phyloP scores from a whole-genome alignment of 805 yeast genomes.

The Nakazawaea wyomingensis region DNA sequence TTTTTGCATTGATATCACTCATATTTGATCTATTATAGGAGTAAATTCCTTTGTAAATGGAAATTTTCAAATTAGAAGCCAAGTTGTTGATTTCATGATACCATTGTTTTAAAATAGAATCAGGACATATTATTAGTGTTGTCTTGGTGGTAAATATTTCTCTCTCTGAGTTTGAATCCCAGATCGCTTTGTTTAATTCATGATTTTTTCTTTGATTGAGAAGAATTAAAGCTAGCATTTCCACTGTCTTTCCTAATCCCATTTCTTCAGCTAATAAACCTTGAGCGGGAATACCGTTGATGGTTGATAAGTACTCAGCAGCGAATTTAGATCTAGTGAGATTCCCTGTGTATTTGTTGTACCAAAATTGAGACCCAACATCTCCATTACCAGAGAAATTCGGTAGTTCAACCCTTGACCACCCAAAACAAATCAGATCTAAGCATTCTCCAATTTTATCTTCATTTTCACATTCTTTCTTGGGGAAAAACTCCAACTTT shows the following conservation, averaged over 20 bases:
- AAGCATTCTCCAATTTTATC: slow-evolving; percentile 26
- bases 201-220: slow-evolving; percentile 49
- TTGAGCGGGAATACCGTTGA: slow-evolving; percentile 28
- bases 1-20: slow-evolving; percentile 16
- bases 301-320: slow-evolving; percentile 19
- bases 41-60: slow-evolving; percentile 57
- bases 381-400: background rate
- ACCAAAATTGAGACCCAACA: slow-evolving; percentile 30
- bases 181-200: slow-evolving; percentile 19
- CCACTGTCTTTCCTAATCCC: slow-evolving; percentile 97
- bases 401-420: slow-evolving; percentile 29
- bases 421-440: slow-evolving; percentile 47
- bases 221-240: slow-evolving; percentile 60
- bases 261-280: slow-evolving; percentile 90
- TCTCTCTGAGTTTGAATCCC: slow-evolving; percentile 37
- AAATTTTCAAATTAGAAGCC: slow-evolving; percentile 57
- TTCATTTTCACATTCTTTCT: slow-evolving; percentile 16
- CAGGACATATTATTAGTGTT: slow-evolving; percentile 82
- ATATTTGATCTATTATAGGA: slow-evolving; percentile 20
- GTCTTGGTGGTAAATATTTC: slow-evolving; percentile 52
- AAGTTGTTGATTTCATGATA: slow-evolving; percentile 55
- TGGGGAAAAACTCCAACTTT: slow-evolving; percentile 18
- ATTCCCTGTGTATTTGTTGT: slow-evolving; percentile 46
- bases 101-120: slow-evolving; percentile 84
- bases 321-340: slow-evolving; percentile 31